Evolutionary conservation across 768 basidiomycete species (phyloP), one percentile per base, ranked within the genome.

Genomic region (Panellus pusillus): DNA sequence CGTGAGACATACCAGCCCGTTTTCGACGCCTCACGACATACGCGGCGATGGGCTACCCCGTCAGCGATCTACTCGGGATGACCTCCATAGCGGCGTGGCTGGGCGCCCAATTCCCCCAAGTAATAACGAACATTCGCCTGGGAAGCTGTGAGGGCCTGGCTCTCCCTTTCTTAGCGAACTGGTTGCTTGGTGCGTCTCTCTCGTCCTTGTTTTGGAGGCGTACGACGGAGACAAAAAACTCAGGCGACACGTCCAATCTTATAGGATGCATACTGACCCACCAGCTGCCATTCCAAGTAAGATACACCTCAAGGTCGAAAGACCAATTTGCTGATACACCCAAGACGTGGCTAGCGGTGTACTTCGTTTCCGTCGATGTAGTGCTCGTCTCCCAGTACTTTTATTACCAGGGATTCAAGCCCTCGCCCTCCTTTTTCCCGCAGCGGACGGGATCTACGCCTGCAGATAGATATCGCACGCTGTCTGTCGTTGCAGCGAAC

Each of bases 211-310:
- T 38, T 29, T 29, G 36, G 49, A 47, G 12, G 19, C 43, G 43
- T 42, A 32, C 46, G 11, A 48, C 46, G 42, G 50, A 56, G 41
- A 31, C 49, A 46, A 50, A 51, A 54, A 32, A 35, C n/a, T 5
- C 67, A 90, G 96, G 96, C 44, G 97, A 99, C 72, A 74, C 89
- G 19, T 93, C 94, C 17, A 98, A 98, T 70, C 79, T 98, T 28
- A 69, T 98, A 54, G 95, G 93, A 9, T 94, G 93, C 66, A 72
- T 98, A 54, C 75, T 99, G 50, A 98, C 97, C 3, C 81, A 88
- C 63, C 97, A 98, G 66, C 79, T 97, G 14, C 93, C 93, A 18
- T 98, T 99, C 69, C 96, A 98, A 73, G 93, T 92, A 68, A 62
- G 81, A 65, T 52, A 43, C 32, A 14, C 18, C 47, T 19, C 62